Conservation (phyloP, 805 yeast genomes). For the Saturnispora halmiae region DNA sequence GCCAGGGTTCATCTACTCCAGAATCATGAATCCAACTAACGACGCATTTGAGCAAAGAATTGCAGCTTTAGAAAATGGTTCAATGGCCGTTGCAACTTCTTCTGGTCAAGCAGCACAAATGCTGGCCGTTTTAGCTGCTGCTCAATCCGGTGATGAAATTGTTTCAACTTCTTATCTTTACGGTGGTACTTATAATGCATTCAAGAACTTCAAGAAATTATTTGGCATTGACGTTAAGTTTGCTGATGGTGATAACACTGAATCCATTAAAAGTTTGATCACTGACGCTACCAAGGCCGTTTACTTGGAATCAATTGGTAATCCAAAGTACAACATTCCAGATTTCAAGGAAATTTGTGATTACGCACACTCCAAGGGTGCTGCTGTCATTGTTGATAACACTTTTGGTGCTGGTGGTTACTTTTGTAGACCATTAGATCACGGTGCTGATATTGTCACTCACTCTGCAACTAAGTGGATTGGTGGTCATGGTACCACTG, state of each 20-base stretch:
- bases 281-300: slow-evolving; percentile 86
- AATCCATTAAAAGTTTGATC: slow-evolving; percentile 59
- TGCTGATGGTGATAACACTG: slow-evolving; percentile 70
- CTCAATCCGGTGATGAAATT: slow-evolving; percentile 84
- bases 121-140: slow-evolving; percentile 71
- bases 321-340: slow-evolving; percentile 88
- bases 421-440: slow-evolving; percentile 72
- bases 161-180: slow-evolving; percentile 79
- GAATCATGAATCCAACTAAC: slow-evolving; percentile 88
- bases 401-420: slow-evolving; percentile 97
- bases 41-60: slow-evolving; percentile 87
- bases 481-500: slow-evolving; percentile 93
- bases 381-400: slow-evolving; percentile 89
- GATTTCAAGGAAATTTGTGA: slow-evolving; percentile 72
- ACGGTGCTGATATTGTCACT: slow-evolving; percentile 85
- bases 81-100: slow-evolving; percentile 78
- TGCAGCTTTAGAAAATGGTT: slow-evolving; percentile 89
- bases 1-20: slow-evolving; percentile 80
- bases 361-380: slow-evolving; percentile 76
- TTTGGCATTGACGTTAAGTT: slow-evolving; percentile 81
- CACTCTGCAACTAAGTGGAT: slow-evolving; percentile 98
- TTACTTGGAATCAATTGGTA: slow-evolving; percentile 84
- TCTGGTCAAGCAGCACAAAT: slow-evolving; percentile 98
- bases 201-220: slow-evolving; percentile 77
- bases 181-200: slow-evolving; percentile 95